Base-by-base conservation (phyloP, 768 basidiomycete species). In the Pleurotus tuoliensis region DNA sequence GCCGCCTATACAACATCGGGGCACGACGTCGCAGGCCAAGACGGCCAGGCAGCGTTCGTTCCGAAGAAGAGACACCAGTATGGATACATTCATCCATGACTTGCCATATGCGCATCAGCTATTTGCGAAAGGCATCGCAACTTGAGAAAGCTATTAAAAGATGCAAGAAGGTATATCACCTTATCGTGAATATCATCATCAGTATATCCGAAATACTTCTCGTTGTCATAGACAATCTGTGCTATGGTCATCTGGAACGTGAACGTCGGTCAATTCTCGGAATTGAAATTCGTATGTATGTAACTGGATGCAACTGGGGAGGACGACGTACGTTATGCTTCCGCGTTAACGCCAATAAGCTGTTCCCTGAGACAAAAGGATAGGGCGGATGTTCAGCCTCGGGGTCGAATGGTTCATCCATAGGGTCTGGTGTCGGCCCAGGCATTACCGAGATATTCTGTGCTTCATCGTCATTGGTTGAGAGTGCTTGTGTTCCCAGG, bases 41-140 rank as follows among this genome's bases (percentile, higher is more conserved):
- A 18, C 92, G 80, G n/a, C 95, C 95, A 0, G 95, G 95, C 2
- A 98, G 80, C n/a, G 82, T 84, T 44, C 77, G 77, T 62, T 95
- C 88, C 3, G 82, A 76, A 1, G 92, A 80, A 2, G 90, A 87
- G 7, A 98, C 94, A 16, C 95, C 95, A 2, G 81, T 79, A 43
- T 77, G 87, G 59, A 97, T 98, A 68, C 92, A 95, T 56, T 87
- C 83, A 65, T 96, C 93, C 95, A 97, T 97, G 4, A 94, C 92
- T 54, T 75, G 65, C 94, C 94, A 96, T 47, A 95, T 93, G 24
- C 82, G 81, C 78, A 84, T 76, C 55, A 82, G 61, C 92, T 78
- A 75, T 46, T 57, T 54, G 41, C n/a, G 41, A 34, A 34, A 34
- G 30, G 30, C 30, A 34, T 34, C 30, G 30, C 30, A 34, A 34